These are phyloP conservation scores for Phytophthora megakarya DNA, from an alignment of 352 stramenopile genomes.

Conservation along the genomic window DNA sequence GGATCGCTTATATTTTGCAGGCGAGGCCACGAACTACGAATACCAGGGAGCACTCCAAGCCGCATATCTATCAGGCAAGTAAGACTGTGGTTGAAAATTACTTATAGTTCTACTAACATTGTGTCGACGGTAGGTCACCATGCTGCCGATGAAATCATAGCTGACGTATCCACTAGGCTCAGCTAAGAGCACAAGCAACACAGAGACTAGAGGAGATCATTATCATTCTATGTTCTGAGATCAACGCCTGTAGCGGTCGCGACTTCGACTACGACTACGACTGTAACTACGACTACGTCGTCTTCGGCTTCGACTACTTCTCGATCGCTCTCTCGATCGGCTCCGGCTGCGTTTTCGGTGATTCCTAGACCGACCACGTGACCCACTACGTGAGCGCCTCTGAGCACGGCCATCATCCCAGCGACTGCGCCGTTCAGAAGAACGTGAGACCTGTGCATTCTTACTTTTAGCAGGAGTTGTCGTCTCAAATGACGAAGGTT, in stretches of 20 bases:
- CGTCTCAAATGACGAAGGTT: conserved; percentile 14
- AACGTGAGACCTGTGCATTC: conserved; percentile 1
- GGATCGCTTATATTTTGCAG: conserved; percentile 61
- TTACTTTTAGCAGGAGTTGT: neutral
- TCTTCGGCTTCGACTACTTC: conserved; percentile 29
- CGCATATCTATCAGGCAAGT: conserved; percentile 63
- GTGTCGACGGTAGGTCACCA: conserved; percentile 7
- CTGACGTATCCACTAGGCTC: neutral
- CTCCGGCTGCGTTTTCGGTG: conserved; percentile 30
- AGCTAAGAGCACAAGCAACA: too few species aligned
- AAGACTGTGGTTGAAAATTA: too few species aligned
- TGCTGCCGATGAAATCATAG: conserved; percentile 27
- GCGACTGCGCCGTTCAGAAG: conserved; percentile 18
- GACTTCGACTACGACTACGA: conserved; percentile 34
- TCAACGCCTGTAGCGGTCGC: conserved; percentile 21
- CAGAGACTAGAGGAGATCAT: too few species aligned
- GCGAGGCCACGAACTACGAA: conserved; percentile 70
- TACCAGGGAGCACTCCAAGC: conserved; percentile 75
- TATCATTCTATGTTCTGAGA: neutral
- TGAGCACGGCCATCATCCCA: conserved; percentile 28
- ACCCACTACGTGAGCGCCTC: conserved; percentile 25
- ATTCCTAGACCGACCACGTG: conserved; percentile 17
- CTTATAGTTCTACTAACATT: neutral
- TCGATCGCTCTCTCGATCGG: conserved; percentile 24
- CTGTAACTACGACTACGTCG: conserved; percentile 25